Evolutionary conservation across 208 protist species (phyloP).

Genomic region (Leptomonas pyrrhocoris): DNA sequence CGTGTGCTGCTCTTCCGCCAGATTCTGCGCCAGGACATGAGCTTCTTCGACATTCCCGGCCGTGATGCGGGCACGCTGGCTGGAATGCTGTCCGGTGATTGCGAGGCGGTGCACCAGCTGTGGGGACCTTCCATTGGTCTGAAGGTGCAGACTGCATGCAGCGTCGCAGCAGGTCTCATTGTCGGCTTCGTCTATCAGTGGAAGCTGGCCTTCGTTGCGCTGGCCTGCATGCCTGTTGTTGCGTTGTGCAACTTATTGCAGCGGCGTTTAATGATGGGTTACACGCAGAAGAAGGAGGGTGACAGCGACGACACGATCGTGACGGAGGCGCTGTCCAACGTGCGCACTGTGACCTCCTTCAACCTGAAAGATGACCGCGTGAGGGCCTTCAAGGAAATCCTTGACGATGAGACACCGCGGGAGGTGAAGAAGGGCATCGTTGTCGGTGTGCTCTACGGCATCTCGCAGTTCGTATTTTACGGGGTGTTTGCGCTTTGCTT

Average conservation of each 20-base stretch:
- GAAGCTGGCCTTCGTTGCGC: slow-evolving; percentile 68
- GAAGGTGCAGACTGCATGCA: slow-evolving; percentile 51
- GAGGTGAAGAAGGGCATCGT: slow-evolving; percentile 31
- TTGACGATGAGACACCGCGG: slow-evolving; percentile 30
- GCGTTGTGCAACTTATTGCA: slow-evolving; percentile 28
- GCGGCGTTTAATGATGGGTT: slow-evolving; percentile 41
- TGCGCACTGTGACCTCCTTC: slow-evolving; percentile 78
- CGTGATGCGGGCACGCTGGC: slow-evolving; percentile 65
- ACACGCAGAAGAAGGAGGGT: slow-evolving; percentile 36
- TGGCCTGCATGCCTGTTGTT: slow-evolving; percentile 60
- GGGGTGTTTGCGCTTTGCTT: slow-evolving; percentile 61
- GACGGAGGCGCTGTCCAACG: slow-evolving; percentile 67
- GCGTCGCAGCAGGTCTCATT: slow-evolving; percentile 46
- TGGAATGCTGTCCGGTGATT: slow-evolving; percentile 76
- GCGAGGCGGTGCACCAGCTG: slow-evolving; percentile 77
- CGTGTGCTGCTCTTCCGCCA: slow-evolving; percentile 63
- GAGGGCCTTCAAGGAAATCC: slow-evolving; percentile 19
- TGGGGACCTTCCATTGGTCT: slow-evolving; percentile 68
- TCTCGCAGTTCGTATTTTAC: slow-evolving; percentile 65
- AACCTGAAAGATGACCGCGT: slow-evolving; percentile 55
- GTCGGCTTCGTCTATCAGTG: slow-evolving; percentile 70
- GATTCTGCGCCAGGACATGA: slow-evolving; percentile 82
- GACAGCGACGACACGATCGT: slow-evolving; percentile 54
- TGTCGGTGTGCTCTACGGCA: slow-evolving; percentile 44
- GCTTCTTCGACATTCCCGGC: slow-evolving; percentile 81